Base-by-base conservation (phyloP, 148 eudicot species). In the Rheum nobile region DNA sequence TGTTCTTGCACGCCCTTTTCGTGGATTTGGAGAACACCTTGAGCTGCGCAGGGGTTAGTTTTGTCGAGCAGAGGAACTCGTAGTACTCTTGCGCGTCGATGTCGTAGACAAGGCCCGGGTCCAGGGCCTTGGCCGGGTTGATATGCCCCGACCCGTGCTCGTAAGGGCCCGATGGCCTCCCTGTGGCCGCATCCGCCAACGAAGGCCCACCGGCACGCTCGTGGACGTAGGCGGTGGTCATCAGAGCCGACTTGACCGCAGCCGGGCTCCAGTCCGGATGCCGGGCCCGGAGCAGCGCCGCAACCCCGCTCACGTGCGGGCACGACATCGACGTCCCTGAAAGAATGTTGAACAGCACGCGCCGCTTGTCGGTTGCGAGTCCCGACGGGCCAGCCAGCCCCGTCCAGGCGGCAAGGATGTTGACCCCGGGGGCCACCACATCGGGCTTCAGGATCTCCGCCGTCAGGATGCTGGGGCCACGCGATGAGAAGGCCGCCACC, bases 261-360 rank as follows among this genome's bases (percentile, higher is more conserved):
- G 98, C 88, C 0, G 98, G 98, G 39, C 96, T 89, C 98, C 98
- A 94, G 3, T 83, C 89, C 0, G 97, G 97, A 75, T 89, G 97
- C 39, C 86, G 77, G 1, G 96, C 84, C 76, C 91, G 91, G 75
- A 94, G 79, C 77, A 94, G 67, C 13, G 98, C 98, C 1, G 96
- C 98, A 31, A 94, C 88, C 16, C 98, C 98, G 26, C 98, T 94
- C 3, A 94, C 97, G 72, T 94, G 98, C 6, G 98, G 98, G 74
- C 97, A 91, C 1, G 98, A 94, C 98, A 94, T 94, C 0, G 98
- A 91, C 0, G 98, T 94, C 31, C 98, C 98, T 0, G 98, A 94
- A 9, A 94, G 75, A 35, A 94, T 84, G 35, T 94, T 94, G 77
- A 94, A 94, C 39, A 78, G 78, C 39, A 92, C 90, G 47, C 87